Evolutionary conservation across 495 filamentous ascomycete species (phyloP), one percentile per base, ranked within the genome.

Genomic region (Cercophora sp.): DNA sequence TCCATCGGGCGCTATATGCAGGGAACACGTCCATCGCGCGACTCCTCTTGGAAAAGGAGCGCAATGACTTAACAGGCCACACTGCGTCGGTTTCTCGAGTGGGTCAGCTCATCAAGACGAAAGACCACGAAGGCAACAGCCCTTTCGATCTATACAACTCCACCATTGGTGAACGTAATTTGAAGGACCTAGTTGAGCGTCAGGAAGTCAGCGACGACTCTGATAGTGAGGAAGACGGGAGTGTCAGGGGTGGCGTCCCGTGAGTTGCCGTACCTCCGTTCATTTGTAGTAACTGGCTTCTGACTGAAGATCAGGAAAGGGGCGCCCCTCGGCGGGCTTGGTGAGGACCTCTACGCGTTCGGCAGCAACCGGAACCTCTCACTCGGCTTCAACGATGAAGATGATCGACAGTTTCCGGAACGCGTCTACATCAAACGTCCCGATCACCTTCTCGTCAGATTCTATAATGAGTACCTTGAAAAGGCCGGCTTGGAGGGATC

Each of bases 341-440:
- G 87, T 11, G 91, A 96, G 63, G 93, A 98, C 61, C 68, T 96
- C 0, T 98, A 87, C 58, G 85, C 87, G 0, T 93, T 96, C 64
- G 93, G 93, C 16, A 96, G 89, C 66, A 97, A 96, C 67, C 92
- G 93, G 58, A 98, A 98, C 58, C 71, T 95, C 10, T 91, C 86
- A 6, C 79, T 98, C 35, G 93, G 94, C 2, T 86, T 97, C 57
- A 89, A 90, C 13, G 89, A 96, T 61, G 84, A 91, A 58, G 91
- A 96, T 65, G 91, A 98, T 57, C 84, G 93, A 3, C 90, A 96
- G 47, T 96, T 83, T 64, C 93, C 93, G 0, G 93, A 98, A 62
- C 81, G 89, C 35, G 79, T 96, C 10, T 68, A 70, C 18, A 64
- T 97, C 52, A 80, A 85, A 36, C 83, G 94, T n/a, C 90, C 92